Percentiles rank a stretch among this genome's conserved stretches.
Evolutionary conservation across 495 filamentous ascomycete genomes (phyloP).

Genomic region (Apodospora peruviana): DNA sequence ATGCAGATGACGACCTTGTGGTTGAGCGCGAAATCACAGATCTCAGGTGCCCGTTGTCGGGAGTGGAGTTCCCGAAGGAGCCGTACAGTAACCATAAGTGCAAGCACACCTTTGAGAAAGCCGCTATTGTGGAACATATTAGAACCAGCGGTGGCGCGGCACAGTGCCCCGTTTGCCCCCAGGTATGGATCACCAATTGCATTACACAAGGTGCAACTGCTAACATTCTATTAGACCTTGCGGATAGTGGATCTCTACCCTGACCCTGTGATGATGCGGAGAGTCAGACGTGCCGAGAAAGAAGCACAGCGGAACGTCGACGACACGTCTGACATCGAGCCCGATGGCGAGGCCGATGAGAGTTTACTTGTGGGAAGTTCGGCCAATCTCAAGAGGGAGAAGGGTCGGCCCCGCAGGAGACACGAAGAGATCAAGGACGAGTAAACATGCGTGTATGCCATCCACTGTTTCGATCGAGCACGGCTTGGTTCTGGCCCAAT

Average conservation of each 20-base stretch:
- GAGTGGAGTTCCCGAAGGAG: conserved; percentile 62
- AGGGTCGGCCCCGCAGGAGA: not conserved
- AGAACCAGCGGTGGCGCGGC: conserved; percentile 23
- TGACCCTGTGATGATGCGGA: conserved; percentile 37
- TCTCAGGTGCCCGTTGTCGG: conserved; percentile 77
- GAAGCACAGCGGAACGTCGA: conserved; percentile 21
- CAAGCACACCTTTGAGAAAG: conserved; percentile 75
- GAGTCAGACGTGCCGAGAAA: conserved; percentile 31
- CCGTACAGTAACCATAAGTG: conserved; percentile 74
- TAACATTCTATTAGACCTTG: conserved; percentile 25
- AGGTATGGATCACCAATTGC: conserved; percentile 23
- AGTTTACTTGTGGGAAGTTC: conserved; percentile 18
- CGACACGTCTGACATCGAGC: conserved; percentile 22
- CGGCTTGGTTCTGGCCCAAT: too few species aligned
- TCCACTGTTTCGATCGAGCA: too few species aligned
- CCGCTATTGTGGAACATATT: conserved; percentile 64
- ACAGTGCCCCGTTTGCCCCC: conserved; percentile 39
- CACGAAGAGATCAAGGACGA: conserved; percentile 14
- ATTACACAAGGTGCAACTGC: not conserved
- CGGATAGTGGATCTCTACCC: conserved; percentile 31
- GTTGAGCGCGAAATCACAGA: conserved; percentile 64
- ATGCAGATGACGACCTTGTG: conserved; percentile 68
- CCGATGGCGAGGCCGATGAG: conserved; percentile 22
- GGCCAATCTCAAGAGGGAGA: conserved; percentile 20
- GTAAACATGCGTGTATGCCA: too few species aligned